Conservation (phyloP, 2,329 filamentous ascomycete genomes). For the Exophiala sp. region DNA sequence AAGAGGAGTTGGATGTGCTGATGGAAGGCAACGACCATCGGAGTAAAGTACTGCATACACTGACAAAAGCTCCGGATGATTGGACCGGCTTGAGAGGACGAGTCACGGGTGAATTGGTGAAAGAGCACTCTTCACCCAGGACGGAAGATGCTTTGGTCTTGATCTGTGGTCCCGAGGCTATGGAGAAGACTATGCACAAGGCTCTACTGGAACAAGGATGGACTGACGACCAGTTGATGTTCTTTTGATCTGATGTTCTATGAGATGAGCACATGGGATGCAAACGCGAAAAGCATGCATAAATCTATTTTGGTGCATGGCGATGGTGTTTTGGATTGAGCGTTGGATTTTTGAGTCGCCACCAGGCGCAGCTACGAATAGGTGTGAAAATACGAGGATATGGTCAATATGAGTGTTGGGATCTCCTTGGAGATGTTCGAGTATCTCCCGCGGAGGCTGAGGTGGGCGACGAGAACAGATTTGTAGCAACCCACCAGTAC, state of each 20-base stretch:
- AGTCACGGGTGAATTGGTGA: conserved; percentile 61
- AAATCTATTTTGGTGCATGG: not conserved
- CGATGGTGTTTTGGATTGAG: not conserved
- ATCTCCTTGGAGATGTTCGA: not conserved
- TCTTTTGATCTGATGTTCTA: conserved; percentile 56
- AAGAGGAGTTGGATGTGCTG: conserved; percentile 66
- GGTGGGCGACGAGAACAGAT: not conserved
- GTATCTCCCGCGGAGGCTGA: not conserved
- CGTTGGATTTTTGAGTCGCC: not conserved
- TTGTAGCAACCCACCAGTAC: not conserved
- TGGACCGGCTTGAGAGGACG: conserved; percentile 70
- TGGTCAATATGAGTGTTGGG: not conserved
- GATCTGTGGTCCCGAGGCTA: conserved; percentile 71
- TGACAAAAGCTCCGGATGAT: conserved; percentile 59
- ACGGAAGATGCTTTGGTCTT: conserved; percentile 61
- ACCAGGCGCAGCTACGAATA: not conserved
- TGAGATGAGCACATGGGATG: not conserved
- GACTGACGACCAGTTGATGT: conserved; percentile 67
- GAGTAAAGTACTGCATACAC: conserved; percentile 65
- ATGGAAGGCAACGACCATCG: conserved; percentile 51
- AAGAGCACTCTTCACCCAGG: conserved; percentile 48
- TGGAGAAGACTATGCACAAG: conserved; percentile 65
- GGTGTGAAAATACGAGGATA: too few relatives aligned
- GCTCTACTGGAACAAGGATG: conserved; percentile 64
- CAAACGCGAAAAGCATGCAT: too few relatives aligned